Conservation (phyloP, 2,329 filamentous ascomycete species). For the Ambrosiella cleistominuta region DNA sequence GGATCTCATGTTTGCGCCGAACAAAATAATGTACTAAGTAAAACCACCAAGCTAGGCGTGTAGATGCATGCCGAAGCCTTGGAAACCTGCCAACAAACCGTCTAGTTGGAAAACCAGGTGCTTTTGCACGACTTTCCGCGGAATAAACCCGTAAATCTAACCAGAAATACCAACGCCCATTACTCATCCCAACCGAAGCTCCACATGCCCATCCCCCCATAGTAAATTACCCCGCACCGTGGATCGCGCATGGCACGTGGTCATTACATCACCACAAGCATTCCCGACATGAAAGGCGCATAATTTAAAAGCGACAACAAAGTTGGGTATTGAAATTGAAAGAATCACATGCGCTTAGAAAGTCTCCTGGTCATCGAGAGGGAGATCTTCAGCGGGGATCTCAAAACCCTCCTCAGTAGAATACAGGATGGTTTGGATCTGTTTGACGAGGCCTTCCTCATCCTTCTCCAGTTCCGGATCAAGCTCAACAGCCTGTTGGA, state of each 20-base stretch:
- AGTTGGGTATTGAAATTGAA: conserved; percentile 3
- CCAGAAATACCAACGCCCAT: conserved; percentile 3
- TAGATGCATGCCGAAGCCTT: background rate
- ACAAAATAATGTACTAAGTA: conserved; percentile 6
- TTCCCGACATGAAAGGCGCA: background rate
- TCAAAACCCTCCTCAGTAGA: conserved; percentile 89
- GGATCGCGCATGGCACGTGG: background rate
- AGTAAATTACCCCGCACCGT: background rate
- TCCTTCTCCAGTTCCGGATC: conserved; percentile 89
- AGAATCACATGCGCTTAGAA: conserved; percentile 30
- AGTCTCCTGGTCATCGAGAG: conserved; percentile 60
- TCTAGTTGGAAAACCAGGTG: background rate
- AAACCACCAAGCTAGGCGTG: background rate
- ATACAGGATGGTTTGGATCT: conserved; percentile 93
- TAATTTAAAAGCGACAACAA: background rate
- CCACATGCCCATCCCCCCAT: background rate
- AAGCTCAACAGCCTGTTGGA: conserved; percentile 84
- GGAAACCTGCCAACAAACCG: background rate
- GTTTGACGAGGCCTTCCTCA: conserved; percentile 78
- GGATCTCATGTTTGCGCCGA: background rate
- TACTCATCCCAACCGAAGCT: background rate
- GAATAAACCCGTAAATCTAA: background rate
- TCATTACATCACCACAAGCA: background rate
- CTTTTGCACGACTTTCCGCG: background rate
- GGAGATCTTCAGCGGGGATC: conserved; percentile 66